Evolutionary conservation across 2,329 filamentous ascomycete genomes (phyloP).

Genomic region (Verticillium tricorpus): DNA sequence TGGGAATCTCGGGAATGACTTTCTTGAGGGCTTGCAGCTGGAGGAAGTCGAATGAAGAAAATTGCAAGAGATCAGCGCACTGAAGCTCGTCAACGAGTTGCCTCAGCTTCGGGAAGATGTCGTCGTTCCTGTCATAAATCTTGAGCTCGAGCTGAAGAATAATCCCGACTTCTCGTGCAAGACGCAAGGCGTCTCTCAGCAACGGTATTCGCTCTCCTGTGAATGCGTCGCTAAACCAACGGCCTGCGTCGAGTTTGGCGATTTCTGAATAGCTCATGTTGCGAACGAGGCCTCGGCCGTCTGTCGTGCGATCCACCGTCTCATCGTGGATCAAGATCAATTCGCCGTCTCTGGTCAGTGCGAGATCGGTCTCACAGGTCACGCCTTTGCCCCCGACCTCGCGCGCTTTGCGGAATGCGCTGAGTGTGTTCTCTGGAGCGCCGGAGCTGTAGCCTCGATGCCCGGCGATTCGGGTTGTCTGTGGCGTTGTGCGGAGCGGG

Average conservation of each 20-base stretch:
- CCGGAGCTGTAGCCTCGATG: conserved; percentile 6
- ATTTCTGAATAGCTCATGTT: conserved; percentile 8
- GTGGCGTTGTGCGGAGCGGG: too few species aligned
- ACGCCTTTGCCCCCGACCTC: conserved; percentile 1
- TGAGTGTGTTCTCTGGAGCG: conserved; percentile 7
- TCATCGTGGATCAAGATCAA: conserved; percentile 8
- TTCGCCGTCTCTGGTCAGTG: conserved; percentile 7
- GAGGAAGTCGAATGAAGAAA: conserved; percentile 9
- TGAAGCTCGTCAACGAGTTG: conserved; percentile 6
- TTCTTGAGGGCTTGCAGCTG: conserved; percentile 7
- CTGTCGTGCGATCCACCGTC: conserved; percentile 8
- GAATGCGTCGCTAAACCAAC: conserved; percentile 6
- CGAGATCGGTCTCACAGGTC: conserved; percentile 9
- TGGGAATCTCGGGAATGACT: conserved; percentile 3
- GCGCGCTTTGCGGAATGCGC: conserved; percentile 5
- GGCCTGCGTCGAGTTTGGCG: conserved; percentile 4
- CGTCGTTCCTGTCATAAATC: conserved; percentile 6
- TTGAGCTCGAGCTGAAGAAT: conserved; percentile 10
- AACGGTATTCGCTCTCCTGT: conserved; percentile 6
- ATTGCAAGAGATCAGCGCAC: conserved; percentile 7
- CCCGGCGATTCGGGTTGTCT: conserved; percentile 1
- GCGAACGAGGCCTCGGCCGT: conserved; percentile 7
- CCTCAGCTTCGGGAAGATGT: conserved; percentile 6
- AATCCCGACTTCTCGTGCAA: conserved; percentile 5
- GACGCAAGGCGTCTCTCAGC: conserved; percentile 4